Evolutionary conservation across 495 filamentous ascomycete genomes (phyloP).

Genomic region (Penicillium bovifimosum): DNA sequence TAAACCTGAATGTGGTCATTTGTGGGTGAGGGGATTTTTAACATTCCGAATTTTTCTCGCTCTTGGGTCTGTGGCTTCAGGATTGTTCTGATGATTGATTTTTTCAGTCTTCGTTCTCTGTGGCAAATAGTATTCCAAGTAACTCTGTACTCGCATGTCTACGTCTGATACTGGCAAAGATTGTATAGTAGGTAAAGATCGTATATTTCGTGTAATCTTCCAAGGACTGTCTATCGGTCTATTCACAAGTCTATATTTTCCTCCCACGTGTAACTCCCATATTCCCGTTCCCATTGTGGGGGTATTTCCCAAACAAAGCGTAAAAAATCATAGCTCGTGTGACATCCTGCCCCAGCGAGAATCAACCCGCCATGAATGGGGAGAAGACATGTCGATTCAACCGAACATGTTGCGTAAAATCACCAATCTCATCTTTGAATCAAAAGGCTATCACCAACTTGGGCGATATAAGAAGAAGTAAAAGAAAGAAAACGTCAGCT

Average conservation of each 20-base stretch:
- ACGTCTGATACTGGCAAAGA: not conserved
- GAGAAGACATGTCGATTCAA: conserved; percentile 28
- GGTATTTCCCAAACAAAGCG: conserved; percentile 16
- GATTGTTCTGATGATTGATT: no score
- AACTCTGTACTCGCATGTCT: no score
- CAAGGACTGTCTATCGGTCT: conserved; percentile 6
- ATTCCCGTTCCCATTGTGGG: conserved; percentile 8
- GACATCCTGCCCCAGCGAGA: conserved; percentile 19
- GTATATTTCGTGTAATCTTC: not conserved
- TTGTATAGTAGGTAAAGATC: conserved; percentile 1
- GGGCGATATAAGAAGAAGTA: conserved; percentile 15
- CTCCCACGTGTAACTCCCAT: conserved; percentile 12
- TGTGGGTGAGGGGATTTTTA: not conserved
- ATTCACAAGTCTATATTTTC: conserved; percentile 17
- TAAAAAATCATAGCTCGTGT: conserved; percentile 27
- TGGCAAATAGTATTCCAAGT: not conserved
- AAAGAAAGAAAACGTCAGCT: conserved; percentile 15
- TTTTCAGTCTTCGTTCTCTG: no score
- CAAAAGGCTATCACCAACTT: conserved; percentile 13
- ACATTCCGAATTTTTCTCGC: not conserved
- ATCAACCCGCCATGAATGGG: conserved; percentile 12
- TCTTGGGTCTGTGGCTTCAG: not conserved
- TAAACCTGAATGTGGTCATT: not conserved
- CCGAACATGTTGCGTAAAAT: conserved; percentile 23
- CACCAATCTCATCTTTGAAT: conserved; percentile 7